Evolutionary conservation across 306 rosid genomes (phyloP).

Genomic region (Rosa multiflora): DNA sequence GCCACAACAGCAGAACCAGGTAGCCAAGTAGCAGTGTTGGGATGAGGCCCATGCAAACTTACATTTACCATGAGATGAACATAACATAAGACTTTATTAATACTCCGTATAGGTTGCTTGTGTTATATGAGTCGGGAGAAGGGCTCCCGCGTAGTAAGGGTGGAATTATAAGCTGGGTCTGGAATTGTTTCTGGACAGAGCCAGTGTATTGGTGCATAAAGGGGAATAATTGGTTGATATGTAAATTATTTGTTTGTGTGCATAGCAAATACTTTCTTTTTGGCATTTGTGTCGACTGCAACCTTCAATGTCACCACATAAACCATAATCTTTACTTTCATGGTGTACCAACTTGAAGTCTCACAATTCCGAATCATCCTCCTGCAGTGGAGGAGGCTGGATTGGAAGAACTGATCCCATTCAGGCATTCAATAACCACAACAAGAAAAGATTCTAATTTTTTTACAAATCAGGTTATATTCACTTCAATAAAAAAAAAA

Average conservation of each 20-base stretch:
- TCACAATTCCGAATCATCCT: not conserved
- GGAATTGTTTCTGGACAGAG: not conserved
- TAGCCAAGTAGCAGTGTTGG: slow-evolving; percentile 31
- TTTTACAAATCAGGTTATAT: too few species aligned
- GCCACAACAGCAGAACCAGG: slow-evolving; percentile 33
- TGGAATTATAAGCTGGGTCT: slow-evolving; percentile 13
- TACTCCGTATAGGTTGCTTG: slow-evolving; percentile 20
- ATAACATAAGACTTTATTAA: not conserved
- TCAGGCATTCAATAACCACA: too few species aligned
- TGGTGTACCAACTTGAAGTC: not conserved
- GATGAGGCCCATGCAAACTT: slow-evolving; percentile 1
- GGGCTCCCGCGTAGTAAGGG: slow-evolving; percentile 17
- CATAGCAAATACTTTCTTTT: slow-evolving; percentile 21
- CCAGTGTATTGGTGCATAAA: slow-evolving; percentile 22
- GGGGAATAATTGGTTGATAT: not conserved
- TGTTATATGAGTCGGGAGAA: slow-evolving; percentile 22
- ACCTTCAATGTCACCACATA: not conserved
- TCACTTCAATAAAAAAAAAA: too few species aligned
- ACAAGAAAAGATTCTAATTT: too few species aligned
- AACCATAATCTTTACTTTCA: not conserved
- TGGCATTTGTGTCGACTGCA: slow-evolving; percentile 1
- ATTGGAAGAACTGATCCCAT: not conserved
- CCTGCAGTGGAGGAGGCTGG: not conserved
- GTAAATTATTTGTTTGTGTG: slow-evolving; percentile 32
- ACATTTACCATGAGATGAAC: slow-evolving; percentile 4